Base-by-base conservation (phyloP, 164 flowering plant genomes). In the Vitis amurensis region DNA sequence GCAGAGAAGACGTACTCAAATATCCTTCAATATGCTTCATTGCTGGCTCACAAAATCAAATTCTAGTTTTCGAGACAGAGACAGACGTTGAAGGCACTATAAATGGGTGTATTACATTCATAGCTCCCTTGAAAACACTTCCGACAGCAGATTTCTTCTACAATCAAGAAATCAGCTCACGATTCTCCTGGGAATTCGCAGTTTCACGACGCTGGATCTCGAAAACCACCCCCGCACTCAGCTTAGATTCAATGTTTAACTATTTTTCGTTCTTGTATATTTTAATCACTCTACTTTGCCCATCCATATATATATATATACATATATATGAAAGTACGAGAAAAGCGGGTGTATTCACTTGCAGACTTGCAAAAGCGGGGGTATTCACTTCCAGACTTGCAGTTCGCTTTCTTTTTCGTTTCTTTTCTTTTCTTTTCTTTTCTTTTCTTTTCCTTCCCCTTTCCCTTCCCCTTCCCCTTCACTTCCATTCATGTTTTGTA, bases 61-160 rank as follows among this genome's bases (percentile, higher is more conserved):
- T 37, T 23, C 27, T 23, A 23, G 0, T 23, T 23, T 23, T 8
- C 2, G 44, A 9, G 7, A 30, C 4, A 11, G 63, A 14, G 11
- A 8, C 1, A 59, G 14, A 19, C 30, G 31, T 14, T 11, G 63
- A 14, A 30, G 37, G 17, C 8, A 14, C 29, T 13, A 16, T 31
- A 61, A 61, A 61, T 61, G 50, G 44, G 64, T 31, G 29, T 8
- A 10, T 16, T 1, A 23, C 16, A 8, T n/a, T 56, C 3, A 23
- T 4, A 17, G 58, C 68, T 15, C n/a, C 50, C 66, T 53, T 1
- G 61, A 23, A 50, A 59, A 14, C 10, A 31, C 19, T 4, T 29
- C 67, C 58, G 78, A 56, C 71, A 63, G 16, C 29, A 74, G 23
- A 70, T 60, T 59, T 74, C 61, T 70, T 71, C 74, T 23, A 31